Evolutionary conservation across 2,329 filamentous ascomycete genomes (phyloP).

Genomic region (Fusarium tupiense): DNA sequence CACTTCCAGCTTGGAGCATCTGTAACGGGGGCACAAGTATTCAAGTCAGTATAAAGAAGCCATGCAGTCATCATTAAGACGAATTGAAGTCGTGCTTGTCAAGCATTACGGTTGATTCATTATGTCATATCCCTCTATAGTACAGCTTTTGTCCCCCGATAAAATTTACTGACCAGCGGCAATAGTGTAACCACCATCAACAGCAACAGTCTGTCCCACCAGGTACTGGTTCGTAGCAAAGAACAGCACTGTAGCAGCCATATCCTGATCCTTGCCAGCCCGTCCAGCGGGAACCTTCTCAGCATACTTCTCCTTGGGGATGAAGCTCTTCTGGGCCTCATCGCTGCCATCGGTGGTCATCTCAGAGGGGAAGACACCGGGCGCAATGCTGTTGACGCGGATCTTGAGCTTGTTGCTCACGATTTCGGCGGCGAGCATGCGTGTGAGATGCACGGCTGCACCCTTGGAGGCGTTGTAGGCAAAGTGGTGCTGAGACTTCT

Average conservation of each 20-base stretch:
- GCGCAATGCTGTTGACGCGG: conserved; percentile 78
- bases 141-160: neutral
- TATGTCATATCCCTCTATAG: neutral
- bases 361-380: conserved; percentile 76
- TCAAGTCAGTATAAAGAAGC: too few relatives aligned
- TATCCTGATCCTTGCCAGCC: conserved; percentile 76
- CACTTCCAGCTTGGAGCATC: neutral
- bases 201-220: conserved; percentile 55
- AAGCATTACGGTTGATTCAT: neutral
- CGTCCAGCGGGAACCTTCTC: conserved; percentile 71
- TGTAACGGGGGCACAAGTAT: too few relatives aligned
- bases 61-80: accelerated
- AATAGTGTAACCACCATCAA: conserved; percentile 58
- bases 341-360: conserved; percentile 68
- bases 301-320: conserved; percentile 66
- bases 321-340: conserved; percentile 65
- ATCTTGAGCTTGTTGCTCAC: conserved; percentile 67
- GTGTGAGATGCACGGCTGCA: conserved; percentile 70
- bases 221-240: conserved; percentile 56
- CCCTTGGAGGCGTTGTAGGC: conserved; percentile 72
- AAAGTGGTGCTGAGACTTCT: conserved; percentile 72
- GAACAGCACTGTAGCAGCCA: conserved; percentile 73
- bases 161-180: conserved; percentile 42
- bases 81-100: neutral
- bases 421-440: conserved; percentile 71